These are phyloP conservation scores for Huntiella decipiens DNA, from an alignment of 2,329 filamentous ascomycete species.

Conservation along the genomic window DNA sequence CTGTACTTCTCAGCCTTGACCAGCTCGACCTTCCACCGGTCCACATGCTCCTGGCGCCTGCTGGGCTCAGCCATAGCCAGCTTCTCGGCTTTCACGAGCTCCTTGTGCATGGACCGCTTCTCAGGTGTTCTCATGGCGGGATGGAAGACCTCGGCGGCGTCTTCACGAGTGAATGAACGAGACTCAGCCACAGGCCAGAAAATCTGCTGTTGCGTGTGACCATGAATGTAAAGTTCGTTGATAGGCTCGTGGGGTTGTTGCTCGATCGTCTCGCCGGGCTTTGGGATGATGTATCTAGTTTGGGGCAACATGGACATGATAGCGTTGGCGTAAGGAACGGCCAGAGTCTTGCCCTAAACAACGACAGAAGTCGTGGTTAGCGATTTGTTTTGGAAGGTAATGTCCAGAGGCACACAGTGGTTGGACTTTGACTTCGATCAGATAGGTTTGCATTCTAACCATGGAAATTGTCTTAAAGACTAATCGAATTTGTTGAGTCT, in stretches of 20 bases:
- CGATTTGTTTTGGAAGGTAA: too few species aligned
- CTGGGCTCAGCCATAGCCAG: conserved; percentile 22
- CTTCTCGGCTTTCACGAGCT: conserved; percentile 38
- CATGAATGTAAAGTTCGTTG: conserved; percentile 46
- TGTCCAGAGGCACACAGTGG: conserved; percentile 7
- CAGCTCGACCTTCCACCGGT: not conserved
- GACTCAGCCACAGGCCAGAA: conserved; percentile 46
- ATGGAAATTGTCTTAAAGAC: conserved; percentile 93
- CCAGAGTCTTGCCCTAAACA: conserved; percentile 53
- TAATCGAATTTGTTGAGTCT: conserved; percentile 74
- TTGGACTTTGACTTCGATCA: conserved; percentile 26
- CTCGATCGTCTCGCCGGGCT: not conserved
- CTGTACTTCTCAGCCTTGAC: not conserved
- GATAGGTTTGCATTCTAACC: conserved; percentile 74
- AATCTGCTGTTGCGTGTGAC: conserved; percentile 42
- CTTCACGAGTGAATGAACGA: conserved; percentile 41
- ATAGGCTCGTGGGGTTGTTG: conserved; percentile 34
- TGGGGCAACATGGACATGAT: conserved; percentile 64
- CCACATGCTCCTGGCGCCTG: conserved; percentile 2
- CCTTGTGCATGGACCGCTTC: conserved; percentile 39
- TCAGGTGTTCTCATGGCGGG: conserved; percentile 40
- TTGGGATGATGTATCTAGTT: conserved; percentile 28
- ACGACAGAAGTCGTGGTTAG: not conserved
- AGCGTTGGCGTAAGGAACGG: conserved; percentile 56
- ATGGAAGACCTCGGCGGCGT: conserved; percentile 47